These are phyloP conservation scores for Fraxinus dipetala DNA, from an alignment of 305 asterid genomes.

Conservation along the genomic window DNA sequence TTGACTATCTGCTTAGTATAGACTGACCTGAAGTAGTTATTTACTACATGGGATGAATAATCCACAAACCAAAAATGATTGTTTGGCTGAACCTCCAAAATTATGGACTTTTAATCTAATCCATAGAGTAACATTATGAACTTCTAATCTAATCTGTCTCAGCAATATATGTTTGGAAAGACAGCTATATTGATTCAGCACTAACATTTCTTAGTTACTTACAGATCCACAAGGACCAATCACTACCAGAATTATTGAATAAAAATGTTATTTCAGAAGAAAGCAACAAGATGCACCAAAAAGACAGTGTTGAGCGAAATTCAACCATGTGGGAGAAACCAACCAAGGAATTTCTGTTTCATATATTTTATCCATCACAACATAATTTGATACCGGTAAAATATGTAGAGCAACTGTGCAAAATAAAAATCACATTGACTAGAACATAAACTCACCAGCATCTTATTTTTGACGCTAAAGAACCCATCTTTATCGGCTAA, in stretches of 20 bases:
- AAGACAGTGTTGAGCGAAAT: background rate
- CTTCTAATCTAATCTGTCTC: background rate
- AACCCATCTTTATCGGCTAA: constrained; percentile 62
- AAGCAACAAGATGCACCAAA: background rate
- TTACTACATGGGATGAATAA: background rate
- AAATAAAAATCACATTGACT: background rate
- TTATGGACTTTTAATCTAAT: background rate
- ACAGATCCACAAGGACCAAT: background rate
- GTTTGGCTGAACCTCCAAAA: background rate
- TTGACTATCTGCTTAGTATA: background rate
- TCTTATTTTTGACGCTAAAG: constrained; percentile 60
- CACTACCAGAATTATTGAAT: background rate
- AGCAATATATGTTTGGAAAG: background rate
- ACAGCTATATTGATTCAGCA: background rate
- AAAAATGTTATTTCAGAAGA: background rate
- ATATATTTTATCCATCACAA: background rate
- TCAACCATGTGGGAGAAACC: background rate
- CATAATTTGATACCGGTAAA: background rate
- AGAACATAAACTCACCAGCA: constrained; percentile 55
- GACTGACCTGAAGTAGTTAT: background rate
- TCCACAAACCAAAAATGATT: background rate
- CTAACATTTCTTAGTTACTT: background rate
- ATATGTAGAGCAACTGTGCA: background rate
- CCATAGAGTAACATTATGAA: background rate
- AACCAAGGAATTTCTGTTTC: background rate